phyloP scores from a whole-genome alignment of 345 rosid genomes.

The Eucalyptus shirleyi region DNA sequence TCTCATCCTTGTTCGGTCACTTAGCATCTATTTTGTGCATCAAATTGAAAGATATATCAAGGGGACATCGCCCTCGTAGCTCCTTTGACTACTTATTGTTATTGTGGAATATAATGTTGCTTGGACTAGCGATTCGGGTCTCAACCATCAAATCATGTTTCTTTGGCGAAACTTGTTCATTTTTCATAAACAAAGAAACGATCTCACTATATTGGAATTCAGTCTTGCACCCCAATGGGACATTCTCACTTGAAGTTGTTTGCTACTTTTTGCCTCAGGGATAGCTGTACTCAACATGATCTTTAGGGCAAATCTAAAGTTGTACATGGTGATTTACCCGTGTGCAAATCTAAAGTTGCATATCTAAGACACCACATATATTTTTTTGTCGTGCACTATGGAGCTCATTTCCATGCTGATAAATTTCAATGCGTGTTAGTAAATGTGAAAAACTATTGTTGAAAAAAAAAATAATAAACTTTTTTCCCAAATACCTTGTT shows the following conservation, averaged over 20 bases:
- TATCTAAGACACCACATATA: neutral
- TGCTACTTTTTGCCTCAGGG: neutral
- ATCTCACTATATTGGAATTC: neutral
- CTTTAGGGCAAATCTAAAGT: neutral
- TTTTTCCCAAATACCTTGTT: neutral
- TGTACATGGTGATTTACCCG: neutral
- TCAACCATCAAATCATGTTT: neutral
- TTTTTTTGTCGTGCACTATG: neutral
- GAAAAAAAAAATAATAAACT: neutral
- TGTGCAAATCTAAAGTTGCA: neutral
- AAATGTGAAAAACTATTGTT: neutral
- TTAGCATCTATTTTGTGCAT: neutral
- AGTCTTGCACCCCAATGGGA: neutral
- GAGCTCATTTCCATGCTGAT: neutral
- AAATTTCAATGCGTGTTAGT: neutral
- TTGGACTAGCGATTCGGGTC: neutral
- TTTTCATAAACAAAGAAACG: neutral
- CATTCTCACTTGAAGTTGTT: neutral
- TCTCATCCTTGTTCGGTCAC: neutral
- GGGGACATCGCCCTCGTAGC: fast-evolving
- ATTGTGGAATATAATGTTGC: neutral
- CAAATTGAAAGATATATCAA: neutral
- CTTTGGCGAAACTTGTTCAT: neutral
- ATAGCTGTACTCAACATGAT: neutral
- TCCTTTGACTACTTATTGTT: fast-evolving